A percentile compares a stretch with the other conserved stretches of the same genome.
These are phyloP conservation scores for Cylindrotheca closterium DNA, from an alignment of 108 stramenopile species.

Conservation along the genomic window DNA sequence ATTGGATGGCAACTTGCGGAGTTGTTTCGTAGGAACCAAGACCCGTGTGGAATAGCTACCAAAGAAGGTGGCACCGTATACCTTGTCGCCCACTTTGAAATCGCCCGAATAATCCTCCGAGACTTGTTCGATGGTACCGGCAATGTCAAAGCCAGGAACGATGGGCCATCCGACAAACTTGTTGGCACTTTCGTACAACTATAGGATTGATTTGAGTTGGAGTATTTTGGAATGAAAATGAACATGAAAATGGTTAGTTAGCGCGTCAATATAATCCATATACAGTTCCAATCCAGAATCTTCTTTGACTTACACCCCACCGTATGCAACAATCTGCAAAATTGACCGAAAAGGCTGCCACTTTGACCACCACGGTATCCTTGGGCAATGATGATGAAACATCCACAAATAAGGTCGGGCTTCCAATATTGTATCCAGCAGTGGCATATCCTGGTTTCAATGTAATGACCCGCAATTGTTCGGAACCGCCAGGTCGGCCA, in stretches of 20 bases:
- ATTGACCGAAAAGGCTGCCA: constrained; percentile 74
- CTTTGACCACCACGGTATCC: constrained; percentile 61
- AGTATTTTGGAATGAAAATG: too few species aligned
- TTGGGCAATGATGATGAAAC: constrained; percentile 3
- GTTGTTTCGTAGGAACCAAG: constrained; percentile 67
- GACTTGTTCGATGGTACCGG: constrained; percentile 62
- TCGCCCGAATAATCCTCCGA: not conserved
- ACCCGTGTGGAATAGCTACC: constrained; percentile 79
- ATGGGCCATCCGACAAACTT: constrained; percentile 89
- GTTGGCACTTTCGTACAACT: constrained; percentile 80
- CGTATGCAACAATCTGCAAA: constrained; percentile 87
- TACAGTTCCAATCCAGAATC: too few species aligned
- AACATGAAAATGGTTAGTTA: too few species aligned
- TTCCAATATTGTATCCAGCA: constrained; percentile 76
- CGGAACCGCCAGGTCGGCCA: constrained; percentile 78
- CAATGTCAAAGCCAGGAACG: constrained; percentile 88
- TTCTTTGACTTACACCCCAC: constrained; percentile 60
- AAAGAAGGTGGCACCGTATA: constrained; percentile 85
- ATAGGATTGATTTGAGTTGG: too few species aligned
- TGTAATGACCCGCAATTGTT: constrained; percentile 68
- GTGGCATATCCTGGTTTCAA: constrained; percentile 65
- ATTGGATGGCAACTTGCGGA: constrained; percentile 62
- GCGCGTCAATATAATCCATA: too few species aligned
- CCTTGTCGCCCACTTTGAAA: constrained; percentile 67
- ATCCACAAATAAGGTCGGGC: constrained; percentile 15